These are phyloP conservation scores for Albizia julibrissin DNA, from an alignment of 306 rosid species.

Conservation along the genomic window DNA sequence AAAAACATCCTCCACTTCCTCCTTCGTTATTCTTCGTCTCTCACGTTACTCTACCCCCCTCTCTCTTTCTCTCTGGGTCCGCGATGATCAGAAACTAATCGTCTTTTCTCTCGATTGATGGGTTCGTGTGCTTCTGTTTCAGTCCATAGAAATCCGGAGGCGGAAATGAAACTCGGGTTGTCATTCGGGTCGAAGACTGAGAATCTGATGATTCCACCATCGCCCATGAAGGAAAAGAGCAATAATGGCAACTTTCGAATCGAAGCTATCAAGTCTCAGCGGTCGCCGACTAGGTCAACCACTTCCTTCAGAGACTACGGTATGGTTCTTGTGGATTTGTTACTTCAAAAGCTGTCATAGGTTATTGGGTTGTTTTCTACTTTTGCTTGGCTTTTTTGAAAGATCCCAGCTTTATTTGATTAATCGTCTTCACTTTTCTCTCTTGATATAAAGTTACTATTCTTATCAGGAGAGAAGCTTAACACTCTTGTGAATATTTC, in stretches of 20 bases:
- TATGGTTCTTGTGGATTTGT: slow-evolving; percentile 26
- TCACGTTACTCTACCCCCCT: background rate
- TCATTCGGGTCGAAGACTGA: slow-evolving; percentile 60
- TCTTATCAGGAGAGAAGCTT: background rate
- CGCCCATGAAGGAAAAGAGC: slow-evolving; percentile 58
- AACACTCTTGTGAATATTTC: slow-evolving; percentile 7
- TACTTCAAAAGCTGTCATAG: slow-evolving; percentile 4
- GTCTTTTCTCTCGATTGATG: slow-evolving; percentile 51
- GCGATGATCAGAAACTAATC: slow-evolving; percentile 42
- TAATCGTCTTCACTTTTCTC: background rate
- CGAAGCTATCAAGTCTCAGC: slow-evolving; percentile 44
- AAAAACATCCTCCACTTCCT: background rate
- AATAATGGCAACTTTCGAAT: slow-evolving; percentile 41
- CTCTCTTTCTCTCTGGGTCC: slow-evolving; percentile 11
- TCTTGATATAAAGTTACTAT: background rate
- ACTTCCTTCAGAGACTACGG: slow-evolving; percentile 45
- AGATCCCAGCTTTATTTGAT: slow-evolving; percentile 12
- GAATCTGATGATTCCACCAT: slow-evolving; percentile 54
- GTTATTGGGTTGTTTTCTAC: slow-evolving; percentile 11
- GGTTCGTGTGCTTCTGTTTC: slow-evolving; percentile 84
- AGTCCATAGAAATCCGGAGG: slow-evolving; percentile 48
- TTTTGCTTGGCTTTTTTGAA: background rate
- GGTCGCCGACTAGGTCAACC: slow-evolving; percentile 57
- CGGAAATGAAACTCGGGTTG: slow-evolving; percentile 56
- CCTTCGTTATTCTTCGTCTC: background rate